A percentile compares a stretch with the other conserved stretches of the same genome.
phyloP scores from a whole-genome alignment of 495 filamentous ascomycete species.

The Lasiosphaeris hirsuta region DNA sequence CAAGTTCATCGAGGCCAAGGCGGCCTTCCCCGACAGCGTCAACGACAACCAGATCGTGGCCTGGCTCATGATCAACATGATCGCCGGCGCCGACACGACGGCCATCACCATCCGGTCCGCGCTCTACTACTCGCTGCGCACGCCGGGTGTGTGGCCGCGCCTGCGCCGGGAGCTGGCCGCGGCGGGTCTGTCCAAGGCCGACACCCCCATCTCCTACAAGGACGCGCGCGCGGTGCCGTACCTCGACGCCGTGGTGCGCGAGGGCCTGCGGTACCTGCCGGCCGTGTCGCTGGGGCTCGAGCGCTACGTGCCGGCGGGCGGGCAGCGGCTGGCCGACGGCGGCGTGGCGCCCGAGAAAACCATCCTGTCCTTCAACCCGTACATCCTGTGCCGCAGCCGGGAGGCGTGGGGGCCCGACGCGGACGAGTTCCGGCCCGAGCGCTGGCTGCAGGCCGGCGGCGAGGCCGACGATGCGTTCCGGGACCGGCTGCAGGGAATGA shows the following conservation, averaged over 20 bases:
- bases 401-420: slow-evolving; percentile 46
- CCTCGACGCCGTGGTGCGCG: slow-evolving; percentile 54
- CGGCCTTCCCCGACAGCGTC: slow-evolving; percentile 18
- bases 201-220: slow-evolving; percentile 12
- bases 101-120: slow-evolving; percentile 47
- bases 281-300: slow-evolving; percentile 44
- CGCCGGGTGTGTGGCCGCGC: slow-evolving; percentile 36
- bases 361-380: slow-evolving; percentile 42
- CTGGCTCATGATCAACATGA: slow-evolving; percentile 34
- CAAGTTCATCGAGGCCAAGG: slow-evolving; percentile 26
- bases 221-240: slow-evolving; percentile 26
- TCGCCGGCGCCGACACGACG: slow-evolving; percentile 55
- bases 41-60: slow-evolving; percentile 22
- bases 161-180: slow-evolving; percentile 39
- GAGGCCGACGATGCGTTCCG: slow-evolving; percentile 25
- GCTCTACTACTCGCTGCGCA: slow-evolving; percentile 51
- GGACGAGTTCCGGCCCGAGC: slow-evolving; percentile 48
- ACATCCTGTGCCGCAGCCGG: slow-evolving; percentile 33
- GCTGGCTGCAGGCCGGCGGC: slow-evolving; percentile 42
- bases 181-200: background rate
- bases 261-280: slow-evolving; percentile 51
- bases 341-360: slow-evolving; percentile 31
- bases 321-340: slow-evolving; percentile 31
- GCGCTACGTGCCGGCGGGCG: slow-evolving; percentile 42
- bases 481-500: slow-evolving; percentile 28